Evolutionary conservation across 352 stramenopile species (phyloP).

Genomic region (Globisporangium lucens): DNA sequence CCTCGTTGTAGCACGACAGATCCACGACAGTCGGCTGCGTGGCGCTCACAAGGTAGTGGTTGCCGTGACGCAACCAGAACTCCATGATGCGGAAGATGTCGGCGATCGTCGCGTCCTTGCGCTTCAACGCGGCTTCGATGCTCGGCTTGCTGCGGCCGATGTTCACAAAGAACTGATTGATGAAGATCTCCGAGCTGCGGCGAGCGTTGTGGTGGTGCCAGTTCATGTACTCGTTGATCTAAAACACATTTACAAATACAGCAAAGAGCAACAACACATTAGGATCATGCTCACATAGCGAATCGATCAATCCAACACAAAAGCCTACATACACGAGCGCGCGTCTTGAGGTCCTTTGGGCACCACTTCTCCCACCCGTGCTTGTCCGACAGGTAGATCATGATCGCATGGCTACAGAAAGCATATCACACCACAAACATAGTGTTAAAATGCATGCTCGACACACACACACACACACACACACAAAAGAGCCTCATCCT

Average conservation of each 20-base stretch:
- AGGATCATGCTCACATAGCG: background rate
- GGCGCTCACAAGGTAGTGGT: constrained; percentile 56
- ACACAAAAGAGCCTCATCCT: background rate
- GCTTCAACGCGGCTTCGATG: constrained; percentile 45
- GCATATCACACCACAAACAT: background rate
- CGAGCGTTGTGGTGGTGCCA: constrained; percentile 78
- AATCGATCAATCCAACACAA: background rate
- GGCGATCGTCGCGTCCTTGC: constrained; percentile 51
- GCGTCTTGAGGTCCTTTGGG: constrained; percentile 54
- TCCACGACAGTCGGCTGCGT: constrained; percentile 57
- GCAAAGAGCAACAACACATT: background rate
- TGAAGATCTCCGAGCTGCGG: constrained; percentile 57
- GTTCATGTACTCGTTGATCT: constrained; percentile 82
- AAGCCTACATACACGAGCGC: constrained; percentile 41
- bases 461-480: background rate
- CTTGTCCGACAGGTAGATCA: constrained; percentile 70
- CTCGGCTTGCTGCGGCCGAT: constrained; percentile 38
- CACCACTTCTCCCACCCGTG: constrained; percentile 63
- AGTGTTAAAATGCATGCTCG: background rate
- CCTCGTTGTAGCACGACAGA: constrained; percentile 78
- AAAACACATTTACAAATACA: background rate
- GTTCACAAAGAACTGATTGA: constrained; percentile 61
- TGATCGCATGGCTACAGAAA: constrained; percentile 57
- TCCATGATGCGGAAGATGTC: constrained; percentile 64
- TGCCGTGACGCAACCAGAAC: constrained; percentile 62